Evolutionary conservation across 2,329 filamentous ascomycete genomes (phyloP).

Genomic region (Pseudopyricularia cyperi): DNA sequence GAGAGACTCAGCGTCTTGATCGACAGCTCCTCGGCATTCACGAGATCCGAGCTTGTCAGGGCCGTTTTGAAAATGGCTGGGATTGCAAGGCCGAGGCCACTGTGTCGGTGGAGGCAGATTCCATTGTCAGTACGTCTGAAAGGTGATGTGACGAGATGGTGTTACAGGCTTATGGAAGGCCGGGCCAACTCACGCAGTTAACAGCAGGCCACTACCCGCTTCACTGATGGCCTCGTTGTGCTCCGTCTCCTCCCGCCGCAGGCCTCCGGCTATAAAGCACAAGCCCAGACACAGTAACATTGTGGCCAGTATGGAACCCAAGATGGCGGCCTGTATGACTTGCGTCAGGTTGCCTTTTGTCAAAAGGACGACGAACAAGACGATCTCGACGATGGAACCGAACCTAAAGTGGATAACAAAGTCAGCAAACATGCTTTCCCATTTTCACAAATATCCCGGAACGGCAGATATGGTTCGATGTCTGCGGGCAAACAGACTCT

Average conservation of each 20-base stretch:
- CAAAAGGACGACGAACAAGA: constrained; percentile 70
- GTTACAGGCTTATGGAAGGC: no score
- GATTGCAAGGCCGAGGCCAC: constrained; percentile 35
- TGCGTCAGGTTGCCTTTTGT: constrained; percentile 33
- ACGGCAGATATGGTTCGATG: not conserved
- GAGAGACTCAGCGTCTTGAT: constrained; percentile 51
- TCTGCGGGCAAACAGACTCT: not conserved
- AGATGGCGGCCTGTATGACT: constrained; percentile 73
- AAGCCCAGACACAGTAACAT: constrained; percentile 66
- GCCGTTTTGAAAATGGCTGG: constrained; percentile 44
- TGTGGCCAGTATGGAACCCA: constrained; percentile 74
- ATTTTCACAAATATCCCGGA: no score
- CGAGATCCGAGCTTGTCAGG: constrained; percentile 16
- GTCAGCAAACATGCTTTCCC: not conserved
- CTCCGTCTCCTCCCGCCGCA: constrained; percentile 51
- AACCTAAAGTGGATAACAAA: constrained; percentile 23
- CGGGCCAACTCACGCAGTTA: constrained; percentile 64
- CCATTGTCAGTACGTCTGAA: not conserved
- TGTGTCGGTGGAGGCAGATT: constrained; percentile 9
- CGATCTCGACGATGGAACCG: constrained; percentile 67
- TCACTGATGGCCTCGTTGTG: constrained; percentile 70
- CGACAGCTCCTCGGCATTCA: constrained; percentile 24
- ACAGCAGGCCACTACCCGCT: constrained; percentile 61
- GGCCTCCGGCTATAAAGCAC: constrained; percentile 68
- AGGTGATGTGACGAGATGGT: no score